Conservation (phyloP, 2,329 filamentous ascomycete species). For the Cyanodermella asteris region DNA sequence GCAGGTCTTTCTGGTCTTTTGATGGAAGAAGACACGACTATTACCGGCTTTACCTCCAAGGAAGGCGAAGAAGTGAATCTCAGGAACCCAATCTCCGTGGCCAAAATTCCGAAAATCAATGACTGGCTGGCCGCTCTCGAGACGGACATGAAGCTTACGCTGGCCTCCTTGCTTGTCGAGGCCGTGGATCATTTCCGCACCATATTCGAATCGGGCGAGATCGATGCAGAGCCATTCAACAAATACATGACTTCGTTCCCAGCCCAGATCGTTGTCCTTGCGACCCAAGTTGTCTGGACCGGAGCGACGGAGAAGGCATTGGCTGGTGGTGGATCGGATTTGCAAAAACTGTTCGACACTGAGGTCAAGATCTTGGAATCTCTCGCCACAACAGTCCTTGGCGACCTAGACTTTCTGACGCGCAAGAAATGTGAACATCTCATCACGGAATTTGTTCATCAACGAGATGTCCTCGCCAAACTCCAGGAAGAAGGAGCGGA, state of each 20-base stretch:
- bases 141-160: constrained; percentile 76
- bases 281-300: constrained; percentile 86
- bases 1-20: constrained; percentile 76
- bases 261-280: constrained; percentile 86
- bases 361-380: constrained; percentile 70
- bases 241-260: constrained; percentile 70
- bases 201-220: constrained; percentile 48
- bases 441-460: constrained; percentile 96
- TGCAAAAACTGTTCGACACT: constrained; percentile 53
- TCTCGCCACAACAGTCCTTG: constrained; percentile 72
- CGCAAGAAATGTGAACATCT: constrained; percentile 96
- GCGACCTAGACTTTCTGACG: constrained; percentile 66
- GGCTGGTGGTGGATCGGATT: constrained; percentile 42
- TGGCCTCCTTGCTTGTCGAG: constrained; percentile 76
- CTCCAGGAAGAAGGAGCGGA: constrained; percentile 55
- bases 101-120: constrained; percentile 91
- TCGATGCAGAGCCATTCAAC: constrained; percentile 49
- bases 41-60: constrained; percentile 83
- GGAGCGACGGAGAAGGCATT: constrained; percentile 63
- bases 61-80: constrained; percentile 76
- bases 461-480: constrained; percentile 80
- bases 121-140: constrained; percentile 95
- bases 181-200: constrained; percentile 64
- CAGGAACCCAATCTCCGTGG: constrained; percentile 75
- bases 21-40: constrained; percentile 76